Conservation (phyloP, 257 asterid species). For the Solanum ossicruentum region DNA sequence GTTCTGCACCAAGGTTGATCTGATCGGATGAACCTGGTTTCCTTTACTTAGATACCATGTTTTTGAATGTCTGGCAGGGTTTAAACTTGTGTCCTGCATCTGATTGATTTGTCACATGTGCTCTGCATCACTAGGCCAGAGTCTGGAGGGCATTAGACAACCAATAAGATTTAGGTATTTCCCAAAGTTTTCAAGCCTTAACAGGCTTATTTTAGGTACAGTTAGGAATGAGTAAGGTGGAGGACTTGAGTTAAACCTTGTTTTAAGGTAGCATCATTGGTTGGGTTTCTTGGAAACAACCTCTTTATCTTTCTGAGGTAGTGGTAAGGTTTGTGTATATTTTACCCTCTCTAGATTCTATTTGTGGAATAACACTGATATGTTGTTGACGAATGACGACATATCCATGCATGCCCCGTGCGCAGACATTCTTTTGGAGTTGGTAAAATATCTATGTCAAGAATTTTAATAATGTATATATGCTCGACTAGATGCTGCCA, state of each 20-base stretch:
- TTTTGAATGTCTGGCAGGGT: neutral
- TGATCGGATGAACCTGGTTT: neutral
- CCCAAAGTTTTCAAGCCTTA: neutral
- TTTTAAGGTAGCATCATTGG: neutral
- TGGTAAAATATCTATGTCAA: neutral
- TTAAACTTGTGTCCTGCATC: neutral
- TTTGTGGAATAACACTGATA: too few relatives aligned
- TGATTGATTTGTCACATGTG: neutral
- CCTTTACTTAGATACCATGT: neutral
- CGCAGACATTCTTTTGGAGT: neutral
- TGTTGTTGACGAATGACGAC: too few relatives aligned
- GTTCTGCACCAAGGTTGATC: neutral
- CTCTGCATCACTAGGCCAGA: neutral
- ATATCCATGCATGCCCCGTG: neutral
- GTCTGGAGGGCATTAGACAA: neutral
- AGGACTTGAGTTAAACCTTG: neutral
- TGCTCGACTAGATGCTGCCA: neutral
- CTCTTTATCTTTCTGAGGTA: too few relatives aligned
- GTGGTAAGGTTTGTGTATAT: too few relatives aligned
- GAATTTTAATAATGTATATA: neutral
- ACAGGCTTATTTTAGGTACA: neutral
- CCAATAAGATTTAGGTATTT: neutral
- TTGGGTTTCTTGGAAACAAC: neutral
- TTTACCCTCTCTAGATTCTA: rapidly evolving
- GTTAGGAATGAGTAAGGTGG: neutral